Conservation (phyloP, 1,139 yeast genomes). For the Lodderomyces oxycetoniae region DNA sequence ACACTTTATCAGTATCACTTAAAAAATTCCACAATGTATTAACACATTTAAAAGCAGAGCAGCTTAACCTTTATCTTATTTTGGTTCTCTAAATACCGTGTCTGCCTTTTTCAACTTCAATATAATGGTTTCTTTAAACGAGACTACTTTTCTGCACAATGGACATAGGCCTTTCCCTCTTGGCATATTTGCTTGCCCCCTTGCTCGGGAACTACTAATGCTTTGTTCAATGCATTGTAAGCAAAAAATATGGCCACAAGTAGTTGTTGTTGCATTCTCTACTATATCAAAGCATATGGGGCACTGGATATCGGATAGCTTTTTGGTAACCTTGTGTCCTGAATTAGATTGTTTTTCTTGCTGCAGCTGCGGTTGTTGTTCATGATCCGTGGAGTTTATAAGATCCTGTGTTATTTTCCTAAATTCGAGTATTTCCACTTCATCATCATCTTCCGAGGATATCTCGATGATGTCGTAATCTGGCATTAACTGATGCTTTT, state of each 20-base stretch:
- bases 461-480: too few species aligned
- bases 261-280: constrained; percentile 36
- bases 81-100: not conserved
- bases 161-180: constrained; percentile 45
- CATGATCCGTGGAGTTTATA: constrained; percentile 18
- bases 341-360: constrained; percentile 6
- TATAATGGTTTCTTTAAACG: constrained; percentile 38
- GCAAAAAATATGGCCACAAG: constrained; percentile 46
- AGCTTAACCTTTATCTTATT: not conserved
- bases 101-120: constrained; percentile 28
- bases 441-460: constrained; percentile 27
- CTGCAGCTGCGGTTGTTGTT: constrained; percentile 19
- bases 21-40: constrained; percentile 6
- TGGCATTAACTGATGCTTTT: too few species aligned
- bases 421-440: constrained; percentile 37
- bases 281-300: constrained; percentile 47
- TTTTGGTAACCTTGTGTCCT: constrained; percentile 24
- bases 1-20: constrained; percentile 4
- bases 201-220: constrained; percentile 38
- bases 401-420: constrained; percentile 33
- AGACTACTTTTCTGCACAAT: constrained; percentile 37
- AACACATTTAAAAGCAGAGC: not conserved
- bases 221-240: constrained; percentile 43
- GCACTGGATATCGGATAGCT: constrained; percentile 37
- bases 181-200: constrained; percentile 37